phyloP scores from a whole-genome alignment of 2,329 filamentous ascomycete genomes.

The Neofusicoccum kwambonambiense region DNA sequence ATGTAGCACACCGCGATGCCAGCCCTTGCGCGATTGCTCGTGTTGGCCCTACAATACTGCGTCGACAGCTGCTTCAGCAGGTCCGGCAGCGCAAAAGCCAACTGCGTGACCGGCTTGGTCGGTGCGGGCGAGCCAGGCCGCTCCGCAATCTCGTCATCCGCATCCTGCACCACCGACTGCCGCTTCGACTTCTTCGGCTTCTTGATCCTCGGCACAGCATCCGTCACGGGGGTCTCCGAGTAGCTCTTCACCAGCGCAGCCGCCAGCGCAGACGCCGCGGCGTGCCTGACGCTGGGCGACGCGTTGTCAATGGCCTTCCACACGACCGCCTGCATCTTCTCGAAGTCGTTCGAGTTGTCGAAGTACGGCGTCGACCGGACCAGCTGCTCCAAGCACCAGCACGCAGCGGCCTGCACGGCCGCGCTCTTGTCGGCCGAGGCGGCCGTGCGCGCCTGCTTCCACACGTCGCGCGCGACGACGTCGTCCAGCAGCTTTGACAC shows the following conservation, averaged over 20 bases:
- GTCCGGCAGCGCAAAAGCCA: slow-evolving; percentile 74
- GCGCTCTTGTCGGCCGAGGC: slow-evolving; percentile 78
- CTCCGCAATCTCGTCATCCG: slow-evolving; percentile 68
- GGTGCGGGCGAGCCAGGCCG: slow-evolving; percentile 73
- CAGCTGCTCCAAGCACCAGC: slow-evolving; percentile 73
- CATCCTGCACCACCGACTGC: slow-evolving; percentile 55
- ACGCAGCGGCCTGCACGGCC: slow-evolving; percentile 75
- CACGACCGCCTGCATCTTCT: slow-evolving; percentile 76
- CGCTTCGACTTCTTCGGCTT: slow-evolving; percentile 74
- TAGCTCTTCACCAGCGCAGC: slow-evolving; percentile 80
- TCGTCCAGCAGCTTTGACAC: slow-evolving; percentile 80
- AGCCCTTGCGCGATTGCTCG: slow-evolving; percentile 76
- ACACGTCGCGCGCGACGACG: slow-evolving; percentile 78
- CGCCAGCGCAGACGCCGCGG: slow-evolving; percentile 81
- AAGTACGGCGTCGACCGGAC: slow-evolving; percentile 75
- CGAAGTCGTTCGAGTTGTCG: slow-evolving; percentile 84
- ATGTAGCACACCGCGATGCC: slow-evolving; percentile 87
- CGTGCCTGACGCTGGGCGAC: slow-evolving; percentile 73
- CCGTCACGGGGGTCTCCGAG: slow-evolving; percentile 57
- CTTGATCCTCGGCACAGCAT: slow-evolving; percentile 58
- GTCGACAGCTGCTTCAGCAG: slow-evolving; percentile 75
- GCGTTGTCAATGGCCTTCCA: slow-evolving; percentile 85
- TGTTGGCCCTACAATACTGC: slow-evolving; percentile 76
- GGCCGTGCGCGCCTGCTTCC: slow-evolving; percentile 83
- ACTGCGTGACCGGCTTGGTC: slow-evolving; percentile 67